Percentiles rank a stretch among this genome's conserved stretches.
phyloP scores from a whole-genome alignment of 192 early-diverging fungal genomes.

The Backusella luteola region DNA sequence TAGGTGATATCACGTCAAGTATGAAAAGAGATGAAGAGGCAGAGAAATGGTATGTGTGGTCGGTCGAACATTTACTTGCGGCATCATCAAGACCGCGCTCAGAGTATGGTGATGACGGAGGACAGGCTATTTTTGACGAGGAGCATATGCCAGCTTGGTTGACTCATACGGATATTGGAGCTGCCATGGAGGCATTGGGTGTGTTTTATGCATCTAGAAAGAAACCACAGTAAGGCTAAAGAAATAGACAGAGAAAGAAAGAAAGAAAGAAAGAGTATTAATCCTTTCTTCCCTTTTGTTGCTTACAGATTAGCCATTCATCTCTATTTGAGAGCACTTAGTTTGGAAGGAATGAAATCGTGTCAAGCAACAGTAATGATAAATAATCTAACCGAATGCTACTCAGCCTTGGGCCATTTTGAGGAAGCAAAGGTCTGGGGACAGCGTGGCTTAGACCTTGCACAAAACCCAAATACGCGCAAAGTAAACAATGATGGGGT shows the following conservation, averaged over 20 bases:
- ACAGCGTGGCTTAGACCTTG: slow-evolving; percentile 47
- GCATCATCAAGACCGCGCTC: slow-evolving; percentile 1
- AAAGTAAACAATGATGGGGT: slow-evolving; percentile 32
- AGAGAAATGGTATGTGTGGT: slow-evolving; percentile 57
- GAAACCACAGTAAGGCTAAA: slow-evolving; percentile 41
- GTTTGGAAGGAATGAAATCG: slow-evolving; percentile 33
- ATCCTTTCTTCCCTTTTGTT: neutral
- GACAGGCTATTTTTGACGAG: slow-evolving; percentile 38
- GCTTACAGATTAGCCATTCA: slow-evolving; percentile 48
- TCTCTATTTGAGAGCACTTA: slow-evolving; percentile 52
- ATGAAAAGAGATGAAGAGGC: slow-evolving; percentile 47
- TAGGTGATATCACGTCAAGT: slow-evolving; percentile 47
- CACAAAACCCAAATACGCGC: slow-evolving; percentile 40
- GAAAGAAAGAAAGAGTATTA: neutral
- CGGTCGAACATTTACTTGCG: slow-evolving; percentile 49
- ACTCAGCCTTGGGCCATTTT: slow-evolving; percentile 46
- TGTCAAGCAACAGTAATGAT: slow-evolving; percentile 56
- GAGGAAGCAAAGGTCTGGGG: slow-evolving; percentile 55
- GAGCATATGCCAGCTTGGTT: slow-evolving; percentile 55
- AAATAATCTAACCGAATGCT: slow-evolving; percentile 58
- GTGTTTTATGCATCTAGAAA: slow-evolving; percentile 50
- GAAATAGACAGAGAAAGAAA: slow-evolving; percentile 3
- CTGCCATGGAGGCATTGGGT: slow-evolving; percentile 52
- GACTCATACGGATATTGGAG: slow-evolving; percentile 51
- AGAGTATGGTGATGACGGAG: slow-evolving; percentile 23